Conservation (phyloP, 139 green algal genomes). For the Gonium pectorale region DNA sequence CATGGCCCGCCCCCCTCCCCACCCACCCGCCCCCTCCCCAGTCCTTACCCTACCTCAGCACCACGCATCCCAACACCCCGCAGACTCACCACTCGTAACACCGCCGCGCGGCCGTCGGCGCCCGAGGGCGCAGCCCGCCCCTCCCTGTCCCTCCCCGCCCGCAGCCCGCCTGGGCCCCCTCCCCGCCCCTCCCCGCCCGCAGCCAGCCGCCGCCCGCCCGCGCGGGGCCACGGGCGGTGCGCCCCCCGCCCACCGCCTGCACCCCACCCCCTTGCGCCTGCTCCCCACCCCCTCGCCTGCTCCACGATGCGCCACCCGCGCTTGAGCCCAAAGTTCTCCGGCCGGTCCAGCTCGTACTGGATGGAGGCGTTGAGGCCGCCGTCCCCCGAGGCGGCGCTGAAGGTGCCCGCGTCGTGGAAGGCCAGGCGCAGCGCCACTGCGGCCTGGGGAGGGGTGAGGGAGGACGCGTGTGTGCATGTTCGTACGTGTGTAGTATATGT, state of each 20-base stretch:
- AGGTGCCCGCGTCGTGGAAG: slow-evolving; percentile 93
- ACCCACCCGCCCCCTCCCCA: too few relatives aligned
- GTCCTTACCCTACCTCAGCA: too few relatives aligned
- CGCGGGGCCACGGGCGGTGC: too few relatives aligned
- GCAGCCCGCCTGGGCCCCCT: not conserved
- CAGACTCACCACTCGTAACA: too few relatives aligned
- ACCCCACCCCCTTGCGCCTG: too few relatives aligned
- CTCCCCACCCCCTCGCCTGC: slow-evolving; percentile 43
- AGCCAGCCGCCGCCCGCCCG: not conserved
- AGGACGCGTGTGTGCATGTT: too few relatives aligned
- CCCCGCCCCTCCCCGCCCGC: not conserved
- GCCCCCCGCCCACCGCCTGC: not conserved
- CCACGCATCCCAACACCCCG: too few relatives aligned
- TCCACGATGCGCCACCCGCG: slow-evolving; percentile 73
- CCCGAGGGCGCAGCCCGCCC: too few relatives aligned
- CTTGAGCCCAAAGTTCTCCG: slow-evolving; percentile 91
- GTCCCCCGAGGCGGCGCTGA: slow-evolving; percentile 38
- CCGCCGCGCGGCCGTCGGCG: too few relatives aligned
- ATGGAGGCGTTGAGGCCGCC: slow-evolving; percentile 91
- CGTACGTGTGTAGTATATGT: too few relatives aligned
- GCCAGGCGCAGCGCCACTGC: slow-evolving; percentile 84
- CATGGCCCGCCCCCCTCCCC: too few relatives aligned
- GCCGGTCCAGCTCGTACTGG: slow-evolving; percentile 85
- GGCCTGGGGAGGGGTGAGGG: slow-evolving; percentile 52
- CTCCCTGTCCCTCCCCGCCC: too few relatives aligned